Evolutionary conservation across 2,329 filamentous ascomycete species (phyloP).

Genomic region (Penicillium polonicum): DNA sequence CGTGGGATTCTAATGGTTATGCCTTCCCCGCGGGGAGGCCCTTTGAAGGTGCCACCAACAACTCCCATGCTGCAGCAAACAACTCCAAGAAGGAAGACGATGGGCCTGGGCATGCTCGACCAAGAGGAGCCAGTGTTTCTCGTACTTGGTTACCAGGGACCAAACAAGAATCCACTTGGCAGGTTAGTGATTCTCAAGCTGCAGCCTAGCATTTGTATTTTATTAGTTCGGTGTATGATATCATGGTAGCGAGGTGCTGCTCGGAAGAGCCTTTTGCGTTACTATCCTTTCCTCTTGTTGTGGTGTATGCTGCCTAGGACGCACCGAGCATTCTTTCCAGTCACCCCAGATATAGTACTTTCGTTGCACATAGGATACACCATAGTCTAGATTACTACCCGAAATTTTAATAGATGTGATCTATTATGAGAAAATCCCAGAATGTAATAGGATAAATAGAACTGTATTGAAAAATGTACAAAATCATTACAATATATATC

Average conservation of each 20-base stretch:
- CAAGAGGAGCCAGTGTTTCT: slow-evolving; percentile 41
- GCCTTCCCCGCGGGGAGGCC: slow-evolving; percentile 31
- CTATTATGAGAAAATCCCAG: too few species aligned
- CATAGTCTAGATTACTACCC: background rate
- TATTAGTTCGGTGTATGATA: slow-evolving; percentile 16
- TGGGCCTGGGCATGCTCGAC: slow-evolving; percentile 44
- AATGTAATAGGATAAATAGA: background rate
- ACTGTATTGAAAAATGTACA: background rate
- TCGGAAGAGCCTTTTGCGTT: background rate
- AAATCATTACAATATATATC: background rate
- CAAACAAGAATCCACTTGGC: slow-evolving; percentile 84
- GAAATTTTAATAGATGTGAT: background rate
- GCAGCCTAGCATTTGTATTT: slow-evolving; percentile 17
- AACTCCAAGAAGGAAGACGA: slow-evolving; percentile 46
- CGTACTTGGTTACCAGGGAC: slow-evolving; percentile 71
- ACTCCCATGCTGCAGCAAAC: slow-evolving; percentile 18
- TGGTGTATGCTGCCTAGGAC: background rate
- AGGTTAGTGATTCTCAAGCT: slow-evolving; percentile 44
- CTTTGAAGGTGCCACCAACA: slow-evolving; percentile 23
- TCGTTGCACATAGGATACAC: background rate
- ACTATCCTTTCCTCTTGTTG: background rate
- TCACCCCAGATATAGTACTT: background rate
- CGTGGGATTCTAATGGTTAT: slow-evolving; percentile 40
- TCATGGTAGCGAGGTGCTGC: slow-evolving; percentile 13
- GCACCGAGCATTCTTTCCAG: background rate